Percentiles rank a stretch among this genome's conserved stretches.
Conservation (phyloP, 2,329 filamentous ascomycete species). For the Penicillium sp. region DNA sequence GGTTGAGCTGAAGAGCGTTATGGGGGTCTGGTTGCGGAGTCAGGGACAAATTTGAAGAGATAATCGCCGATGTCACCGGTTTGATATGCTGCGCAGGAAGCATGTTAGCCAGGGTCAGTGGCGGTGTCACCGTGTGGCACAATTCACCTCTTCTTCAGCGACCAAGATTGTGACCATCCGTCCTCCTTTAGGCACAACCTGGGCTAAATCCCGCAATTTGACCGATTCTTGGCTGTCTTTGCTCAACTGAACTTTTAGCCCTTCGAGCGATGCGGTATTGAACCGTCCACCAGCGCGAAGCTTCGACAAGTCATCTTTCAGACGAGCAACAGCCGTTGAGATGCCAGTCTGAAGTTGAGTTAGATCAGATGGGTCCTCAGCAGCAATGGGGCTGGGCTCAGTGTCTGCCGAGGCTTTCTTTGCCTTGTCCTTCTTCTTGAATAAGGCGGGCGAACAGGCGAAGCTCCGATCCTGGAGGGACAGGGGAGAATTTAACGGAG, state of each 20-base stretch:
- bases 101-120: conserved; percentile 12
- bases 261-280: conserved; percentile 63
- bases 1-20: conserved; percentile 46
- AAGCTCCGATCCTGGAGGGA: conserved; percentile 36
- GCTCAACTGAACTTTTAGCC: conserved; percentile 58
- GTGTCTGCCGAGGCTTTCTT: conserved; percentile 39
- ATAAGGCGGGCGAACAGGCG: conserved; percentile 40
- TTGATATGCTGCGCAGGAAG: conserved; percentile 41
- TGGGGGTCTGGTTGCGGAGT: conserved; percentile 45
- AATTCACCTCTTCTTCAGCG: conserved; percentile 61
- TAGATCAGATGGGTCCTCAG: conserved; percentile 62
- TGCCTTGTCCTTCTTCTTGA: conserved; percentile 58
- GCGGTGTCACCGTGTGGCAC: too few species aligned
- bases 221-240: conserved; percentile 54
- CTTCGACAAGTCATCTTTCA: conserved; percentile 63
- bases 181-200: conserved; percentile 65
- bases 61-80: conserved; percentile 44
- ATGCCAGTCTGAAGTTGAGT: conserved; percentile 58
- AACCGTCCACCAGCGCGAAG: conserved; percentile 62
- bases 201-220: conserved; percentile 62
- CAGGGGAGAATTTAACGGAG: neutral
- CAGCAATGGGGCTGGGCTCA: conserved; percentile 28
- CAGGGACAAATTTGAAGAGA: conserved; percentile 43
- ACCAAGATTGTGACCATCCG: conserved; percentile 62
- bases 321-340: conserved; percentile 52